Percentiles rank a stretch among this genome's conserved stretches.
Evolutionary conservation across 2,329 filamentous ascomycete species (phyloP).

Genomic region (Penicillium sp.): DNA sequence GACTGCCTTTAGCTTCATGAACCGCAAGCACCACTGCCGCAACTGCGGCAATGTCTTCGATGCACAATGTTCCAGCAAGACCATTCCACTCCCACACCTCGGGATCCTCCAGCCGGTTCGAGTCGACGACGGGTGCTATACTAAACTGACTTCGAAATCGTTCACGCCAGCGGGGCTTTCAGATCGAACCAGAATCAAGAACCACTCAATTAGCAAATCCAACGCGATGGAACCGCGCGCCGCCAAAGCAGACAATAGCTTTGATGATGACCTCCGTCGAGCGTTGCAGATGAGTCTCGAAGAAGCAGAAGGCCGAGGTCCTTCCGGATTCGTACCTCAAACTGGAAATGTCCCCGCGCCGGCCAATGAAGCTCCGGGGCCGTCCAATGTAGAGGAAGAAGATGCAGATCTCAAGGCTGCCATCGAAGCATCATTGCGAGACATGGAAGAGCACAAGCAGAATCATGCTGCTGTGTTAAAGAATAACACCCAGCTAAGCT

Average conservation of each 20-base stretch:
- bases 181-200: conserved; percentile 41
- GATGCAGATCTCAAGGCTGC: conserved; percentile 91
- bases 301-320: conserved; percentile 72
- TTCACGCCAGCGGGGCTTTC: conserved; percentile 42
- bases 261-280: conserved; percentile 90
- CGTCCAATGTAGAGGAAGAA: conserved; percentile 61
- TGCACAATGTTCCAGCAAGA: conserved; percentile 87
- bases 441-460: conserved; percentile 98
- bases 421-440: conserved; percentile 87
- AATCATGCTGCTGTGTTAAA: conserved; percentile 79
- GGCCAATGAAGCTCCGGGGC: conserved; percentile 43
- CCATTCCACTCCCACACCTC: conserved; percentile 80
- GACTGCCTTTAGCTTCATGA: conserved; percentile 93
- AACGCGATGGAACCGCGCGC: conserved; percentile 85
- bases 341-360: conserved; percentile 42
- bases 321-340: conserved; percentile 67
- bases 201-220: conserved; percentile 58
- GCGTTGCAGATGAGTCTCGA: conserved; percentile 96
- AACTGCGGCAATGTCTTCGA: conserved; percentile 99
- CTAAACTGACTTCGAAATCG: conserved; percentile 73
- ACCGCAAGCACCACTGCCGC: conserved; percentile 95
- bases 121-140: conserved; percentile 93
- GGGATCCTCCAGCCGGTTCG: conserved; percentile 87
- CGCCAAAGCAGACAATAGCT: conserved; percentile 81
- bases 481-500: conserved; percentile 62